Evolutionary conservation across 2,329 filamentous ascomycete species (phyloP), one percentile per base, ranked within the genome.

Genomic region (Trichophyton equinum): DNA sequence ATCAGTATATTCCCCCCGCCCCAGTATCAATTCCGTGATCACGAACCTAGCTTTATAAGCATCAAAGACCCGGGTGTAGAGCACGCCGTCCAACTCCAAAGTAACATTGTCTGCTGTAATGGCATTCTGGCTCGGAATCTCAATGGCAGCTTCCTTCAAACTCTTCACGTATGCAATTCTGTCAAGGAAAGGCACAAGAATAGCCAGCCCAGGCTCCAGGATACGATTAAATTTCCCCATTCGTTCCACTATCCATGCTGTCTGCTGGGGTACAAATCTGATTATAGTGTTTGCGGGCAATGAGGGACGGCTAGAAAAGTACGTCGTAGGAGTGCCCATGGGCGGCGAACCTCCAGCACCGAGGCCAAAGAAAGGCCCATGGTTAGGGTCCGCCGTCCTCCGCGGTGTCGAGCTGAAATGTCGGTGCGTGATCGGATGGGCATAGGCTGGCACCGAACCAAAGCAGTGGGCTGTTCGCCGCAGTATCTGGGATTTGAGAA

Each of bases 71-170:
- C 94, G 82, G 4, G 94, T 99, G 73, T 95, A 99, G 58, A 99
- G 78, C 44, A 99, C 90, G 67, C 94, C 94, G 73, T 99, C 94
- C 42, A 99, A 82, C 75, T 97, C 94, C 63, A 99, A 78, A 2
- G 94, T 99, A 36, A 99, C 94, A 69, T 99, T 99, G 79, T 99
- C 94, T 60, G 94, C 92, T 1, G 94, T 99, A 72, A 99, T 99
- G 69, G 94, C 94, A 73, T 89, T 95, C 78, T 99, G 94, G 69
- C 88, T 95, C 2, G 94, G 94, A 62, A 99, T 99, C 78, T 99
- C 94, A 71, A 97, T 88, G 30, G 94, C 94, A 57, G 85, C 84
- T 76, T 99, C 94, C 80, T 99, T 99, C 75, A 99, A 79, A 66
- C 88, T 95, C 81, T 95, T 96, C 67, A 99, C 94, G 74, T 99